These are phyloP conservation scores for Metschnikowia matae DNA, from an alignment of 805 yeast genomes.

Conservation along the genomic window DNA sequence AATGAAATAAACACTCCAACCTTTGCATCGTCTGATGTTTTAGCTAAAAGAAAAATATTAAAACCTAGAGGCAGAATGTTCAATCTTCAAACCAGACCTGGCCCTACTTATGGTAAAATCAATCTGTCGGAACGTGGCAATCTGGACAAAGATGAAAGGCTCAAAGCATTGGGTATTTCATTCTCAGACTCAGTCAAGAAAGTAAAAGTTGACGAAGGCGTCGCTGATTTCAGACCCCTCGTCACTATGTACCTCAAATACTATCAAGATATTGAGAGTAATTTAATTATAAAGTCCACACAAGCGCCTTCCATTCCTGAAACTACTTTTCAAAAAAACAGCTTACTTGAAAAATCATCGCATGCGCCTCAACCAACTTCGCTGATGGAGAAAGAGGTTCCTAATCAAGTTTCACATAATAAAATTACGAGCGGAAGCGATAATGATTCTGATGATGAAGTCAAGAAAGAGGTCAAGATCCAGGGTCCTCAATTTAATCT, in stretches of 20 bases:
- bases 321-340: background rate
- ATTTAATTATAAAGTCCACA: background rate
- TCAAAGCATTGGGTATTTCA: slow-evolving; percentile 63
- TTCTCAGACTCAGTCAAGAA: slow-evolving; percentile 48
- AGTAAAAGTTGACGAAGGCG: slow-evolving; percentile 40
- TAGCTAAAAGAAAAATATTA: slow-evolving; percentile 69
- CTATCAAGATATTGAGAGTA: slow-evolving; percentile 32
- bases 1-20: slow-evolving; percentile 21
- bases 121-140: background rate
- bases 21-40: slow-evolving; percentile 50
- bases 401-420: background rate
- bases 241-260: slow-evolving; percentile 58
- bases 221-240: slow-evolving; percentile 53
- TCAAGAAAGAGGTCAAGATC: slow-evolving; percentile 18
- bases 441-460: slow-evolving; percentile 25
- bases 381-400: background rate
- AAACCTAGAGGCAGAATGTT: slow-evolving; percentile 40
- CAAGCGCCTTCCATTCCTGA: background rate
- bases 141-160: slow-evolving; percentile 40
- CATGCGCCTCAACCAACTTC: slow-evolving; percentile 15
- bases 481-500: slow-evolving; percentile 38
- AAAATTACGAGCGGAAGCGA: slow-evolving; percentile 16
- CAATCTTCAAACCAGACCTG: slow-evolving; percentile 4
- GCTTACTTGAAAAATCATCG: background rate
- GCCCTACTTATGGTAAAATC: background rate